Conservation (phyloP, 805 yeast species). For the Saccharomycopsis capsularis region DNA sequence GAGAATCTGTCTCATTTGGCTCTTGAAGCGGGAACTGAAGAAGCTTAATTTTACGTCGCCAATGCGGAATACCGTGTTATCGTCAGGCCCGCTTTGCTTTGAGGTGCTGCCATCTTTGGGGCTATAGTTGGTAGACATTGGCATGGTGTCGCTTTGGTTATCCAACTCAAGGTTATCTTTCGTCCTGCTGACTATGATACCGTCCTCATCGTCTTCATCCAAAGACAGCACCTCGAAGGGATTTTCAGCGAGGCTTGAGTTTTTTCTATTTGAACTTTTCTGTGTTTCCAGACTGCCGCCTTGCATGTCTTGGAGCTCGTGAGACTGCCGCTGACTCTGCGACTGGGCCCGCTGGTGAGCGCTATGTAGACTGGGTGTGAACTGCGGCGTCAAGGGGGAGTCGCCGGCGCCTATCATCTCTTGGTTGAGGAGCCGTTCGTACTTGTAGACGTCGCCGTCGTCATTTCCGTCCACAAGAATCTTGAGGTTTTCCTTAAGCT, state of each 20-base stretch:
- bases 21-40: slow-evolving; percentile 14
- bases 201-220: neutral
- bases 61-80: neutral
- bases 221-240: neutral
- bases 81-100: neutral
- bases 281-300: neutral
- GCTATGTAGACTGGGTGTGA: no score
- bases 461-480: neutral
- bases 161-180: neutral
- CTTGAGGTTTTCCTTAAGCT: neutral
- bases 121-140: neutral
- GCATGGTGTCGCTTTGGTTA: neutral
- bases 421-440: slow-evolving; percentile 17
- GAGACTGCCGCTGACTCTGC: no score
- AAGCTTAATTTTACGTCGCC: neutral
- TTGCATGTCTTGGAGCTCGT: neutral
- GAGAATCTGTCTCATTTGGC: slow-evolving; percentile 12
- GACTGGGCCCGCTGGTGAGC: neutral
- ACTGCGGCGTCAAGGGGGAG: slow-evolving; percentile 9
- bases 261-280: neutral
- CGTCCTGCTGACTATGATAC: neutral
- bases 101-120: neutral
- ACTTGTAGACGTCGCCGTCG: slow-evolving; percentile 7
- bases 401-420: slow-evolving; percentile 14
- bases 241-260: neutral